A percentile compares a stretch with the other conserved stretches of the same genome.
Conservation (phyloP, 2,329 filamentous ascomycete species). For the Xylariales sp. region DNA sequence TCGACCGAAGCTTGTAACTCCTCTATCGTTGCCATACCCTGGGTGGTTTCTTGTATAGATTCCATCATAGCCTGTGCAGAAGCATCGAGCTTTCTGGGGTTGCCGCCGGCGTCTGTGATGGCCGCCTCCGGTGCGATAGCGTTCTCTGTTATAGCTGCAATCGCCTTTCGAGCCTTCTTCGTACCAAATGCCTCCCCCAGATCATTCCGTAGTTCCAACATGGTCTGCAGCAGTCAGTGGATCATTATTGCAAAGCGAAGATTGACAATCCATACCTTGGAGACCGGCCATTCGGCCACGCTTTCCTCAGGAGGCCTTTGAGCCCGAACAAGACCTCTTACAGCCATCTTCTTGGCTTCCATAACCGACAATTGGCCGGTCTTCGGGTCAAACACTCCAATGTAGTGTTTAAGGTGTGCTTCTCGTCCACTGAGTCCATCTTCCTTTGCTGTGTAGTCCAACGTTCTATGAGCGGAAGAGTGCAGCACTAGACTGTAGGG, state of each 20-base stretch:
- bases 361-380: constrained; percentile 57
- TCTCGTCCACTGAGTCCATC: constrained; percentile 37
- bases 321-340: constrained; percentile 52
- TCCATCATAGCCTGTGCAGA: constrained; percentile 57
- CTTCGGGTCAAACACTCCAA: constrained; percentile 59
- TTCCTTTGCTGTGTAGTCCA: constrained; percentile 58
- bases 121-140: constrained; percentile 62
- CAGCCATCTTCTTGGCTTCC: constrained; percentile 59
- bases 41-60: constrained; percentile 56
- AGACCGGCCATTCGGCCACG: constrained; percentile 30
- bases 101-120: constrained; percentile 35
- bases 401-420: constrained; percentile 54
- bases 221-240: constrained; percentile 40
- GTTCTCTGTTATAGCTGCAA: constrained; percentile 56
- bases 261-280: constrained; percentile 31
- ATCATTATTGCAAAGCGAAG: background rate
- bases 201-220: constrained; percentile 58
- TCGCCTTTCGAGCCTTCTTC: constrained; percentile 78
- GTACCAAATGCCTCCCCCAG: constrained; percentile 79
- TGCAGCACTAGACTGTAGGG: constrained; percentile 54
- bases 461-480: constrained; percentile 49
- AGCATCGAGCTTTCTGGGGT: constrained; percentile 47
- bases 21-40: constrained; percentile 62
- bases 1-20: constrained; percentile 62
- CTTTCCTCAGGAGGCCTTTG: constrained; percentile 47